Percentiles rank a stretch among this genome's conserved stretches.
Conservation (phyloP, 306 rosid species). For the Sicyos baderoa region DNA sequence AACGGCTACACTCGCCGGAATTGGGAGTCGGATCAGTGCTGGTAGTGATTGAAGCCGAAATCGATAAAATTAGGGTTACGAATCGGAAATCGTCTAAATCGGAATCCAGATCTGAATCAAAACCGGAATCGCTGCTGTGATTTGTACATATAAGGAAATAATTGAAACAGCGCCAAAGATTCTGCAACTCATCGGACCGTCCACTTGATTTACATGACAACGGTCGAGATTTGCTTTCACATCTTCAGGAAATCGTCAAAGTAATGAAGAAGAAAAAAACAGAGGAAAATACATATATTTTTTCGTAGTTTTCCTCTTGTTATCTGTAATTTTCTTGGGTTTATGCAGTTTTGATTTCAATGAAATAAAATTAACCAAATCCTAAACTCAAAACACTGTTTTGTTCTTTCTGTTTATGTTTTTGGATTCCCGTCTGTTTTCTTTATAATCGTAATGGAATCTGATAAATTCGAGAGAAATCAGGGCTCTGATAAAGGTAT, state of each 20-base stretch:
- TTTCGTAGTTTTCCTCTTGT: conserved; percentile 13
- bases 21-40: conserved; percentile 99
- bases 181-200: too few relatives aligned
- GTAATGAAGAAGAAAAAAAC: not conserved
- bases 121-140: not conserved
- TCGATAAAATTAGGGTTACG: too few relatives aligned
- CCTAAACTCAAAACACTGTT: not conserved
- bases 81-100: too few relatives aligned
- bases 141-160: not conserved
- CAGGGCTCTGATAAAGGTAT: too few relatives aligned
- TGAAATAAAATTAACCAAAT: not conserved
- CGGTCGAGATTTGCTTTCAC: too few relatives aligned
- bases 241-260: too few relatives aligned
- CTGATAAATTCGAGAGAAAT: too few relatives aligned
- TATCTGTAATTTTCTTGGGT: conserved; percentile 14
- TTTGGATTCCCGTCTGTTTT: not conserved
- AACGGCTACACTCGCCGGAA: conserved; percentile 57
- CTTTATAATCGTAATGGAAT: too few relatives aligned
- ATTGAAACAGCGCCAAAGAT: not conserved
- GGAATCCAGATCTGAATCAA: not conserved
- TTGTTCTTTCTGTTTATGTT: not conserved
- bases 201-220: too few relatives aligned
- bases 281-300: conserved; percentile 15
- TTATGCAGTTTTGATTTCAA: not conserved
- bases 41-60: conserved; percentile 43